phyloP scores from a whole-genome alignment of 1,284 basidiomycete species.

The Flammula alnicola region DNA sequence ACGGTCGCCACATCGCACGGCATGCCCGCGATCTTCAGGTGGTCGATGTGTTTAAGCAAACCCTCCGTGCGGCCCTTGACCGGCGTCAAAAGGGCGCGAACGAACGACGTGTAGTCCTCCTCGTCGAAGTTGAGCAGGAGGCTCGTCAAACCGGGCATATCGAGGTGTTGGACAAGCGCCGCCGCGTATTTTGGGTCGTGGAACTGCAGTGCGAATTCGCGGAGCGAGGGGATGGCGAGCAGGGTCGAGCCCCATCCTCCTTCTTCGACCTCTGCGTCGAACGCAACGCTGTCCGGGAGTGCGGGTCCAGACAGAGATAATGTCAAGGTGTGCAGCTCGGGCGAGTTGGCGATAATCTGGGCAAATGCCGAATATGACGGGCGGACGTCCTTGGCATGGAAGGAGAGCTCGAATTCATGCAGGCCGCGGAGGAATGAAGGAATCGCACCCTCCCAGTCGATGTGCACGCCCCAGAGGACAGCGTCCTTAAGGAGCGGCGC shows the following conservation, averaged over 20 bases:
- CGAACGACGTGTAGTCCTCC: constrained; percentile 53
- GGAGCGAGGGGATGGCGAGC: constrained; percentile 52
- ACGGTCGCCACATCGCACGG: constrained; percentile 40
- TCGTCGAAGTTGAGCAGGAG: constrained; percentile 58
- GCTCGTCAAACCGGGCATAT: constrained; percentile 49
- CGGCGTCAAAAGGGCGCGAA: constrained; percentile 42
- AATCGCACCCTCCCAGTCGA: constrained; percentile 57
- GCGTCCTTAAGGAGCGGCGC: constrained; percentile 55
- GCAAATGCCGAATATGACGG: constrained; percentile 56
- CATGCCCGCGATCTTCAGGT: constrained; percentile 53
- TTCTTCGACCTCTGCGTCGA: constrained; percentile 25
- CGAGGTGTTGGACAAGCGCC: constrained; percentile 52
- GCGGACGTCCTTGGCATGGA: constrained; percentile 59
- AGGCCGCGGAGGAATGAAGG: constrained; percentile 45
- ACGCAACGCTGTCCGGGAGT: constrained; percentile 25
- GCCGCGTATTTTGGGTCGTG: constrained; percentile 46
- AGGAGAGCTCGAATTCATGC: constrained; percentile 57
- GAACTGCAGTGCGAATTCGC: constrained; percentile 51
- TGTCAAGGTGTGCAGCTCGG: constrained; percentile 51
- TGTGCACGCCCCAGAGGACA: constrained; percentile 64
- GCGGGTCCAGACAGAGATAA: constrained; percentile 58
- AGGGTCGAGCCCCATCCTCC: constrained; percentile 36
- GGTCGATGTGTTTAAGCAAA: constrained; percentile 48
- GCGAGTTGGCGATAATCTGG: constrained; percentile 51
- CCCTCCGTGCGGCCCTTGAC: constrained; percentile 40